These are phyloP conservation scores for Blastobotrys mokoenaii DNA, from an alignment of 805 yeast genomes.

Conservation along the genomic window DNA sequence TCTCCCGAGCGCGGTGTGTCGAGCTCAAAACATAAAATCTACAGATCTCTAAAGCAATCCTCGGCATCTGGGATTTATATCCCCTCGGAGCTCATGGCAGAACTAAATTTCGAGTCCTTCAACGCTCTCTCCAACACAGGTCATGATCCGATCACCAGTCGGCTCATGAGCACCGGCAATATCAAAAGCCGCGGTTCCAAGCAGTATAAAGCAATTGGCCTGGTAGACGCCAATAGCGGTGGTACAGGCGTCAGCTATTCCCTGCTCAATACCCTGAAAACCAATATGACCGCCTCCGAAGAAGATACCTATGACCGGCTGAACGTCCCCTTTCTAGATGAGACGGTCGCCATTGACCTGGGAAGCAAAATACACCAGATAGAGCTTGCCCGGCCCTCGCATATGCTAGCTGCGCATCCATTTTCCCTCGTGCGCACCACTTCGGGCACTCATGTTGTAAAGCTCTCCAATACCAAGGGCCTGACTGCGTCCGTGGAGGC, in stretches of 20 bases:
- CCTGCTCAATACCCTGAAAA: too few relatives aligned
- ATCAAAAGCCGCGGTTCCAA: background rate
- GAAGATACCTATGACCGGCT: background rate
- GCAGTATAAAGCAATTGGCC: constrained; percentile 2
- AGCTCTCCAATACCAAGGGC: background rate
- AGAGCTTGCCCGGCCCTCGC: constrained; percentile 12
- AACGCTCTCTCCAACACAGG: constrained; percentile 5
- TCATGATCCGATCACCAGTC: constrained; percentile 12
- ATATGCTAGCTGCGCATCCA: constrained; percentile 6
- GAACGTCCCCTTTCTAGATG: constrained; percentile 3
- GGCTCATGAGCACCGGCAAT: constrained; percentile 7
- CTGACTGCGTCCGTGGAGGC: constrained; percentile 4
- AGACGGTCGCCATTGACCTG: constrained; percentile 5
- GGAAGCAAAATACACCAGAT: constrained; percentile 10
- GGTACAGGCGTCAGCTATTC: background rate
- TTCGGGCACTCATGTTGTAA: constrained; percentile 6
- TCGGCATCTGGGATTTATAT: constrained; percentile 7
- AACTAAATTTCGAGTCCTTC: constrained; percentile 6
- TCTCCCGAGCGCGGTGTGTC: background rate
- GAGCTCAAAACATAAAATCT: background rate
- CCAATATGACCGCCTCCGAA: background rate
- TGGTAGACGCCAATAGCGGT: constrained; percentile 6
- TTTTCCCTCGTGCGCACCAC: constrained; percentile 15
- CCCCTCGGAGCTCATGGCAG: constrained; percentile 7
- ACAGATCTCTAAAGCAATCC: background rate